Evolutionary conservation across 176 grass and related monocot species (phyloP).

Genomic region (Cymbopogon citratus): DNA sequence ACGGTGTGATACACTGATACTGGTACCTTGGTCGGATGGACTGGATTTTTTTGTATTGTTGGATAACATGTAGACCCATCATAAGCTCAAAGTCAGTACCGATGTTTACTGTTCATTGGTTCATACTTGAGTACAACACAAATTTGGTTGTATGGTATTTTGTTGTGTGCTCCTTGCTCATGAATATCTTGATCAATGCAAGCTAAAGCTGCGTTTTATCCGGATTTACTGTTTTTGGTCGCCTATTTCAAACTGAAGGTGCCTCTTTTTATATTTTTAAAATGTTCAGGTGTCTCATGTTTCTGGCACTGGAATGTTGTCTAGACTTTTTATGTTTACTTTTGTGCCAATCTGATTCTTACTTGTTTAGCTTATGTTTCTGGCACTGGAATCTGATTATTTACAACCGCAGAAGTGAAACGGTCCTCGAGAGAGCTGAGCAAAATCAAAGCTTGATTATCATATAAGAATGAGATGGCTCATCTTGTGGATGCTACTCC

Average conservation of each 20-base stretch:
- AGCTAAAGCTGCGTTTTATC: too few species aligned
- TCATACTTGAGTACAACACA: too few species aligned
- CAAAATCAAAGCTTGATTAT: not conserved
- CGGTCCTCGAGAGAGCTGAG: not conserved
- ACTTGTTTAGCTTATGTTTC: too few species aligned
- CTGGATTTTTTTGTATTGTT: not conserved
- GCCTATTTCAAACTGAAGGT: not conserved
- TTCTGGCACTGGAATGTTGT: too few species aligned
- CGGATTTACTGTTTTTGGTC: too few species aligned
- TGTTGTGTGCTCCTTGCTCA: too few species aligned
- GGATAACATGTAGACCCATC: not conserved
- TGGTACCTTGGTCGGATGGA: not conserved
- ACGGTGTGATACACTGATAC: not conserved
- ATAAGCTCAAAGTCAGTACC: not conserved
- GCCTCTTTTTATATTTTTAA: not conserved
- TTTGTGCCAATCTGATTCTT: too few species aligned
- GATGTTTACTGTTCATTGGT: not conserved
- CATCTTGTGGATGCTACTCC: slow-evolving; percentile 13
- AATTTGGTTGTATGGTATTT: too few species aligned
- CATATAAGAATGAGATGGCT: not conserved
- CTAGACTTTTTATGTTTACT: too few species aligned
- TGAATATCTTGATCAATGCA: too few species aligned
- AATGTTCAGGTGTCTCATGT: too few species aligned
- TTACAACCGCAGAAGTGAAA: not conserved
- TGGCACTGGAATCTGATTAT: too few species aligned